Percentiles rank a stretch among this genome's conserved stretches.
phyloP scores from a whole-genome alignment of 2,329 filamentous ascomycete genomes.

The Penicillium freii region DNA sequence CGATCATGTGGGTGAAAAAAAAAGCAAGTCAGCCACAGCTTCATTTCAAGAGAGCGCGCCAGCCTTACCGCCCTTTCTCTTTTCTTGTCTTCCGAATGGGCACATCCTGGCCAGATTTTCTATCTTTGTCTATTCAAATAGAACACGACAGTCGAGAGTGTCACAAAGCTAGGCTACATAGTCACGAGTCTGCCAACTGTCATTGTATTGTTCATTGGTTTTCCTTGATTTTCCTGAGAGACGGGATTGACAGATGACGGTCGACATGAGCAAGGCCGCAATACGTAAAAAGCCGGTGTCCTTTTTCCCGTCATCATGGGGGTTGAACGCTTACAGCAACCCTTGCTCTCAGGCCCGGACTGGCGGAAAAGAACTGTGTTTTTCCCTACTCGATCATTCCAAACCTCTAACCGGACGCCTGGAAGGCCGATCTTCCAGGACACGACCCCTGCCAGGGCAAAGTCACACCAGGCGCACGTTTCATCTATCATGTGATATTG shows the following conservation, averaged over 20 bases:
- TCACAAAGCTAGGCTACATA: conserved; percentile 20
- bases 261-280: conserved; percentile 1
- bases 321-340: conserved; percentile 1
- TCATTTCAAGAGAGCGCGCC: conserved; percentile 1
- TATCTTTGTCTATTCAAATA: conserved; percentile 9
- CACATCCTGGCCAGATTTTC: conserved; percentile 19
- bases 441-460: conserved; percentile 5
- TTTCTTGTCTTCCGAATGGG: conserved; percentile 20
- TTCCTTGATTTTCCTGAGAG: not conserved
- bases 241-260: conserved; percentile 5
- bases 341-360: conserved; percentile 8
- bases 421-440: conserved; percentile 17
- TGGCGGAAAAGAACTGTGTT: conserved; percentile 7
- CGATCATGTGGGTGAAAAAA: conserved; percentile 13
- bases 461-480: conserved; percentile 29
- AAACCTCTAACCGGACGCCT: conserved; percentile 15
- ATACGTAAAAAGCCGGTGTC: not conserved
- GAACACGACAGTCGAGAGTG: conserved; percentile 21
- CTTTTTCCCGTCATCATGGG: not conserved
- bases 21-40: not conserved
- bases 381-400: conserved; percentile 9
- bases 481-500: conserved; percentile 32
- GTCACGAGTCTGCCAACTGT: conserved; percentile 29
- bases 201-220: conserved; percentile 9
- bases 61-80: conserved; percentile 22